phyloP scores from a whole-genome alignment of 805 yeast species.

The Candida insectorum region DNA sequence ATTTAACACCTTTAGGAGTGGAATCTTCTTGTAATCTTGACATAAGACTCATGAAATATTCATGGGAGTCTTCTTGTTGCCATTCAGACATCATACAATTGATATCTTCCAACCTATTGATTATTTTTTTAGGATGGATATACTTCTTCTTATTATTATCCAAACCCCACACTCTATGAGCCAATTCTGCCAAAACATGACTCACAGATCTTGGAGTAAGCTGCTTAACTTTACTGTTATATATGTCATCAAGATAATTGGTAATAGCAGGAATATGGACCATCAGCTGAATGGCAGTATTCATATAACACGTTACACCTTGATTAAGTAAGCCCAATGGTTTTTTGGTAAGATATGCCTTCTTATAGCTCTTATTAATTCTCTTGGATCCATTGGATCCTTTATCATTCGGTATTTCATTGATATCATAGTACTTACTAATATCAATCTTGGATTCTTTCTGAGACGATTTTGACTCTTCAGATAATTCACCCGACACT shows the following conservation, averaged over 20 bases:
- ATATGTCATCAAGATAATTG: slow-evolving; percentile 71
- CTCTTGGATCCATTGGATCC: slow-evolving; percentile 62
- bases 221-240: slow-evolving; percentile 46
- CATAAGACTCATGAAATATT: slow-evolving; percentile 89
- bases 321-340: slow-evolving; percentile 77
- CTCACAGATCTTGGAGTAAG: slow-evolving; percentile 60
- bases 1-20: slow-evolving; percentile 84
- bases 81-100: slow-evolving; percentile 96
- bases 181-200: slow-evolving; percentile 62
- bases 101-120: slow-evolving; percentile 71
- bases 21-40: slow-evolving; percentile 87
- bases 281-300: slow-evolving; percentile 89
- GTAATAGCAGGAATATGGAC: slow-evolving; percentile 88
- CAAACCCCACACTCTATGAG: slow-evolving; percentile 66
- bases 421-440: slow-evolving; percentile 48
- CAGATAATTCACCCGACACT: slow-evolving; percentile 6
- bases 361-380: slow-evolving; percentile 72
- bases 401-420: slow-evolving; percentile 54
- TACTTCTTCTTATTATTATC: slow-evolving; percentile 42
- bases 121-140: slow-evolving; percentile 73
- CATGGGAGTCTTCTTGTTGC: slow-evolving; percentile 98
- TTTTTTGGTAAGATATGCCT: slow-evolving; percentile 45
- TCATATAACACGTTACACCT: slow-evolving; percentile 96
- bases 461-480: slow-evolving; percentile 27
- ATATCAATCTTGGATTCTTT: slow-evolving; percentile 3